These are phyloP conservation scores for Mycosphaerelloides madeirae DNA, from an alignment of 2,329 filamentous ascomycete genomes.

Conservation along the genomic window DNA sequence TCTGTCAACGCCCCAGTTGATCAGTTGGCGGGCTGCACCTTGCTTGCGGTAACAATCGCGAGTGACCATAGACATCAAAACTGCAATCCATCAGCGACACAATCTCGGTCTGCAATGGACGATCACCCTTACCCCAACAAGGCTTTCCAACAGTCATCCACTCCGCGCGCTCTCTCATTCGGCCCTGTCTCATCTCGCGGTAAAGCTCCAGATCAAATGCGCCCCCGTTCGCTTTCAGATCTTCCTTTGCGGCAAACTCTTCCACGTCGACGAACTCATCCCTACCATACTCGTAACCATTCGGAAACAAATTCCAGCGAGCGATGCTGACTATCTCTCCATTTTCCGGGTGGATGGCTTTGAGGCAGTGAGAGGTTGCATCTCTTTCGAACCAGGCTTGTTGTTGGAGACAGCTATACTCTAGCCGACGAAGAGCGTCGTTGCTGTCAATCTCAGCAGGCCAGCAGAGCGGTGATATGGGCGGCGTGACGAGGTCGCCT, in stretches of 20 bases:
- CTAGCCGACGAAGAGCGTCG: not conserved
- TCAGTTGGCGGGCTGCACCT: not conserved
- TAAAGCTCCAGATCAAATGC: not conserved
- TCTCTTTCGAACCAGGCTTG: not conserved
- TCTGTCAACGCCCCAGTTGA: not conserved
- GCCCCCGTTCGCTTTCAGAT: not conserved
- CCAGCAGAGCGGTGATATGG: not conserved
- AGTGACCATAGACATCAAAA: not conserved
- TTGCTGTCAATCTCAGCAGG: not conserved
- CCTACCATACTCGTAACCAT: not conserved
- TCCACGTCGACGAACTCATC: not conserved
- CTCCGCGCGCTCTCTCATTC: not conserved
- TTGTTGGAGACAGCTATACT: not conserved
- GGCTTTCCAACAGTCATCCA: not conserved
- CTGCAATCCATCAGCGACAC: not conserved
- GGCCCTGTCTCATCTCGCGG: not conserved
- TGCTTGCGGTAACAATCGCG: not conserved
- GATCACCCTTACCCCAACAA: not conserved
- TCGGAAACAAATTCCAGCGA: not conserved
- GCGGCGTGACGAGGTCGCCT: not conserved
- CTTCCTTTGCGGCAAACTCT: not conserved
- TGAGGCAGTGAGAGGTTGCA: not conserved
- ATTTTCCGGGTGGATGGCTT: not conserved
- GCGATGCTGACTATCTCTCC: not conserved
- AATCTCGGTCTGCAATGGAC: not conserved